phyloP scores from a whole-genome alignment of 306 rosid genomes.

The Prunus davidiana region DNA sequence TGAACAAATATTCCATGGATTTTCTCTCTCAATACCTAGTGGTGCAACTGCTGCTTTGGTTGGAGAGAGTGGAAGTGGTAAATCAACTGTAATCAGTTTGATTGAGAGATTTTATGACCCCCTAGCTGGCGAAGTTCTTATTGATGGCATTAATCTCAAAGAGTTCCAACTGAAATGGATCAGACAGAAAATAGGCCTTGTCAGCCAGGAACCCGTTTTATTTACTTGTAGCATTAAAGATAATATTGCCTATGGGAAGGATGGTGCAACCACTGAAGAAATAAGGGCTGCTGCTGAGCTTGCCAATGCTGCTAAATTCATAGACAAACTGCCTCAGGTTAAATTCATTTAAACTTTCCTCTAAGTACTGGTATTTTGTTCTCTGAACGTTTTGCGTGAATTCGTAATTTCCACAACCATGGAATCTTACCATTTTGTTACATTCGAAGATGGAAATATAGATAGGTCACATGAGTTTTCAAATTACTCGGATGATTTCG shows the following conservation, averaged over 20 bases:
- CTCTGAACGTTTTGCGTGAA: not conserved
- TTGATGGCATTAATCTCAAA: constrained; percentile 64
- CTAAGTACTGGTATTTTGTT: not conserved
- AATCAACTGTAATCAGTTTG: constrained; percentile 71
- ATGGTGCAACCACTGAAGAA: constrained; percentile 65
- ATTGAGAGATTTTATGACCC: constrained; percentile 90
- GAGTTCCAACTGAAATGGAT: constrained; percentile 77
- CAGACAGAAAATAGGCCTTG: constrained; percentile 70
- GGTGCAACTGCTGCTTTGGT: constrained; percentile 76
- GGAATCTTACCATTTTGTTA: not conserved
- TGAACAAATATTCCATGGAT: constrained; percentile 51
- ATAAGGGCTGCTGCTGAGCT: constrained; percentile 66
- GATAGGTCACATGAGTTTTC: no score
- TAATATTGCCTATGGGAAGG: constrained; percentile 78
- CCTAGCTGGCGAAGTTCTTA: constrained; percentile 64
- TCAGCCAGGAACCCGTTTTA: constrained; percentile 81
- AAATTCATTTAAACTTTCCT: not conserved
- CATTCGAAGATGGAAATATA: not conserved
- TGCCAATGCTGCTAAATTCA: constrained; percentile 75
- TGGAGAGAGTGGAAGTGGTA: constrained; percentile 90
- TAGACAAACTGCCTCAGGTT: constrained; percentile 70
- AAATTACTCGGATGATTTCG: no score
- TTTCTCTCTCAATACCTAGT: constrained; percentile 60
- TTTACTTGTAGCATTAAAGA: constrained; percentile 71
- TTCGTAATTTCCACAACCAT: no score